A percentile compares a stretch with the other conserved stretches of the same genome.
These are phyloP conservation scores for Globisporangium orthogonon DNA, from an alignment of 352 stramenopile genomes.

Conservation along the genomic window DNA sequence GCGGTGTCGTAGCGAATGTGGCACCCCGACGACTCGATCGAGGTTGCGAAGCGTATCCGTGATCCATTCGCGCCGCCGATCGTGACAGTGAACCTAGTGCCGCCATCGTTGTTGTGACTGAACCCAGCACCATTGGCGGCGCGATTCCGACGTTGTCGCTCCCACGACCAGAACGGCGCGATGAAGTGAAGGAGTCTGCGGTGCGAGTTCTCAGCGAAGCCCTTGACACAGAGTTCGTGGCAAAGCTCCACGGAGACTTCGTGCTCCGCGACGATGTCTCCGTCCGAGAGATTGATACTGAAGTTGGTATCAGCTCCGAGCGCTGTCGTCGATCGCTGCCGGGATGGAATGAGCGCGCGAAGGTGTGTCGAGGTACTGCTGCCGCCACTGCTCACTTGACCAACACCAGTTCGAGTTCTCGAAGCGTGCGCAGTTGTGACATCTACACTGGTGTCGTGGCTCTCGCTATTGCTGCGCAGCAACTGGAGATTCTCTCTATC, in stretches of 20 bases:
- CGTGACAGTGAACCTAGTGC: constrained; percentile 22
- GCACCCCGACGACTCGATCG: constrained; percentile 10
- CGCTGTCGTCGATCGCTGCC: constrained; percentile 2
- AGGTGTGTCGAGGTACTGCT: background rate
- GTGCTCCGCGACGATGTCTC: constrained; percentile 33
- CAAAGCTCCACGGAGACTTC: constrained; percentile 61
- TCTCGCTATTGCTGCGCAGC: constrained; percentile 1
- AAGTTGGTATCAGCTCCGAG: constrained; percentile 2
- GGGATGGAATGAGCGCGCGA: constrained; percentile 8
- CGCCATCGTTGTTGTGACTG: too few species aligned
- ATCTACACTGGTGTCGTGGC: background rate
- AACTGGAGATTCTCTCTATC: constrained; percentile 8
- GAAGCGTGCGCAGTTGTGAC: background rate
- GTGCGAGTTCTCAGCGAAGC: constrained; percentile 53
- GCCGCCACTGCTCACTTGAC: background rate
- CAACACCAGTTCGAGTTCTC: background rate
- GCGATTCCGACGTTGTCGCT: constrained; percentile 6
- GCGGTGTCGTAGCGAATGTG: constrained; percentile 10
- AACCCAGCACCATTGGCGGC: background rate
- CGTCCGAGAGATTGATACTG: constrained; percentile 15
- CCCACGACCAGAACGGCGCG: constrained; percentile 45
- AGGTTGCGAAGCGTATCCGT: constrained; percentile 48
- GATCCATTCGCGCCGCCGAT: constrained; percentile 25
- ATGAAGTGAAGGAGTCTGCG: constrained; percentile 63
- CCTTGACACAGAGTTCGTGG: constrained; percentile 73